phyloP scores from a whole-genome alignment of 208 protist species.

The Crithidia expoeki region DNA sequence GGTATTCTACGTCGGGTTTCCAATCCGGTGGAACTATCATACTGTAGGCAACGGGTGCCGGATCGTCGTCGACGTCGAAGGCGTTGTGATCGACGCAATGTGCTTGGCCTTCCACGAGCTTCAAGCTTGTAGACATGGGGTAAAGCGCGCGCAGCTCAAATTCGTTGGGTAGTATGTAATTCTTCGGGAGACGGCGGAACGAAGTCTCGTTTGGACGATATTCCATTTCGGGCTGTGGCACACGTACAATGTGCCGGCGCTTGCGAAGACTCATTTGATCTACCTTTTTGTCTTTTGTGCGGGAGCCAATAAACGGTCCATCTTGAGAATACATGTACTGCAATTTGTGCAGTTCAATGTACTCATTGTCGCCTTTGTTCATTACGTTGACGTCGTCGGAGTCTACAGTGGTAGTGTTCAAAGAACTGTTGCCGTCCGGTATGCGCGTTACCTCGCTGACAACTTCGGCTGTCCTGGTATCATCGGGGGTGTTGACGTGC shows the following conservation, averaged over 20 bases:
- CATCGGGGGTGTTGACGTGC: background rate
- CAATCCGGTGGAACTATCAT: constrained; percentile 78
- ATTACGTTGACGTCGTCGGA: constrained; percentile 48
- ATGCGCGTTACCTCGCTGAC: constrained; percentile 45
- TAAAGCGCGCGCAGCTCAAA: constrained; percentile 83
- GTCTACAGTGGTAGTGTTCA: constrained; percentile 38
- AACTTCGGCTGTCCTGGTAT: constrained; percentile 49
- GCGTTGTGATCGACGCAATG: constrained; percentile 82
- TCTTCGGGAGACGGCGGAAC: constrained; percentile 77
- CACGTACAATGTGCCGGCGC: constrained; percentile 63
- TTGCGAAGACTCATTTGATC: constrained; percentile 51
- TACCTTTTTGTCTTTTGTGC: constrained; percentile 49
- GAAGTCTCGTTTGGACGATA: constrained; percentile 82
- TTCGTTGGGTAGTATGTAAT: constrained; percentile 77
- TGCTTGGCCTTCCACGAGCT: constrained; percentile 70
- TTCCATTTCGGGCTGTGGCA: constrained; percentile 73
- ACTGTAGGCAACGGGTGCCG: constrained; percentile 71
- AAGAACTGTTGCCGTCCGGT: background rate
- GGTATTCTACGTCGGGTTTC: constrained; percentile 60
- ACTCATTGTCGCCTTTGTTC: constrained; percentile 46
- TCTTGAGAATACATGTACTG: constrained; percentile 85
- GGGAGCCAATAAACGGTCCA: constrained; percentile 78
- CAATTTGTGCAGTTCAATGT: constrained; percentile 68
- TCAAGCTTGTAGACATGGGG: constrained; percentile 73
- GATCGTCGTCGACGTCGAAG: constrained; percentile 69